Evolutionary conservation across 2,329 filamentous ascomycete genomes (phyloP).

Genomic region (Sporothrix pseudoabietina): DNA sequence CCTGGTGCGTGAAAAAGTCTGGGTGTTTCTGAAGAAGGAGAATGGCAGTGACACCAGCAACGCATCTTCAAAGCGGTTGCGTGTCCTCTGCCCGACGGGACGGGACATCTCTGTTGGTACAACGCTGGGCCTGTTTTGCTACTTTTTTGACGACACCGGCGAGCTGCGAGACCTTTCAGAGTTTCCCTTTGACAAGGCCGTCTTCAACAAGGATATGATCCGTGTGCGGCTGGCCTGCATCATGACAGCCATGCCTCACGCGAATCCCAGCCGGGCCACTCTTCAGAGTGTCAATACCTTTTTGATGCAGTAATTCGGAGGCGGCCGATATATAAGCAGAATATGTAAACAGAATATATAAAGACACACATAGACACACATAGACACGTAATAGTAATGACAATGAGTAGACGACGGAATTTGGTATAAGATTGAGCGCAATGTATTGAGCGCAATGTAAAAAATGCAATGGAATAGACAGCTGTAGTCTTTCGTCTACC

Average conservation of each 20-base stretch:
- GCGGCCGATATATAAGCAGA: too few relatives aligned
- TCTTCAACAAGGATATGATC: conserved; percentile 73
- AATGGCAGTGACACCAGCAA: not conserved
- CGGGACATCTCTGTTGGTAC: conserved; percentile 79
- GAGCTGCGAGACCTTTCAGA: conserved; percentile 34
- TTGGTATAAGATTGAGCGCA: not conserved
- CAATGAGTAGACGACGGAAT: not conserved
- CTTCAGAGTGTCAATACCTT: conserved; percentile 91
- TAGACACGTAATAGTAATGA: conserved; percentile 20
- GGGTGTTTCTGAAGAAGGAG: conserved; percentile 41
- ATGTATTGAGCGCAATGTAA: not conserved
- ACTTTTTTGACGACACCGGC: conserved; percentile 63
- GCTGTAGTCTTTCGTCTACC: not conserved
- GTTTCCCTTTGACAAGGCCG: not conserved
- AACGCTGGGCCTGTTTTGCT: conserved; percentile 74
- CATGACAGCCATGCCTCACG: conserved; percentile 74
- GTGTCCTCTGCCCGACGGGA: conserved; percentile 74
- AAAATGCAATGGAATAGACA: not conserved
- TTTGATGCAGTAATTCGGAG: conserved; percentile 62
- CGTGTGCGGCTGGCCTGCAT: conserved; percentile 79
- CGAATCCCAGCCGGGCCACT: conserved; percentile 81
- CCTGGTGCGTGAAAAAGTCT: conserved; percentile 61
- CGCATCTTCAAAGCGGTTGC: conserved; percentile 39
- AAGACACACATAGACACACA: not conserved
- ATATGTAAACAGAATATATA: not conserved